Conservation (phyloP, 2,329 filamentous ascomycete genomes). For the Trichoderma asperellum region DNA sequence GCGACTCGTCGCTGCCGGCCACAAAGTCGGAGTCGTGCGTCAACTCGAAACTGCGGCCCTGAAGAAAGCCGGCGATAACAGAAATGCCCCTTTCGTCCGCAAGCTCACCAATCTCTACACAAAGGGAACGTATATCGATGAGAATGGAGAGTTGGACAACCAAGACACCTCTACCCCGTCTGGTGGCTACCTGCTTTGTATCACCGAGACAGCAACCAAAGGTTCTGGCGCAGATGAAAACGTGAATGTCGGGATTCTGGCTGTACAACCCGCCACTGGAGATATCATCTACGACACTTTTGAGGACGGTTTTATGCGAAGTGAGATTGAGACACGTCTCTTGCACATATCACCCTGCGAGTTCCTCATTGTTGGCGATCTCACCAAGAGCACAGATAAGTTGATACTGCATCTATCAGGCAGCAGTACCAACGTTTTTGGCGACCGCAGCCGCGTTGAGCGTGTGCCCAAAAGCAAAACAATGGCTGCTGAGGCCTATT, state of each 20-base stretch:
- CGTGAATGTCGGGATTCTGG: conserved; percentile 87
- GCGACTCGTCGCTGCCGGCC: conserved; percentile 84
- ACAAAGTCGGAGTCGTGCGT: conserved; percentile 94
- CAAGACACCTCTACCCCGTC: conserved; percentile 51
- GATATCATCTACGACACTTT: conserved; percentile 96
- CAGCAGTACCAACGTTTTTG: conserved; percentile 88
- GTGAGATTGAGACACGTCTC: conserved; percentile 92
- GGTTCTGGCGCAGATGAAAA: conserved; percentile 86
- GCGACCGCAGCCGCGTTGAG: conserved; percentile 86
- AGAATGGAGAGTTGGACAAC: conserved; percentile 77
- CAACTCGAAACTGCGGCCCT: conserved; percentile 94
- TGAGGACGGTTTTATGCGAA: conserved; percentile 96
- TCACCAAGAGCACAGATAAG: conserved; percentile 91
- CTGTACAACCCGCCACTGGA: conserved; percentile 92
- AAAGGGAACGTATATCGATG: conserved; percentile 96
- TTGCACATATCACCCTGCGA: conserved; percentile 96
- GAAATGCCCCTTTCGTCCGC: conserved; percentile 86
- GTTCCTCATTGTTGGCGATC: conserved; percentile 86
- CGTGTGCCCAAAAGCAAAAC: conserved; percentile 75
- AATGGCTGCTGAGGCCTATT: conserved; percentile 81
- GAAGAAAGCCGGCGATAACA: conserved; percentile 93
- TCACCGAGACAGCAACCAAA: conserved; percentile 84
- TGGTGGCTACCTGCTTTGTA: conserved; percentile 89
- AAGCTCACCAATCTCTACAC: conserved; percentile 97
- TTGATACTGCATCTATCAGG: conserved; percentile 87